A percentile compares a stretch with the other conserved stretches of the same genome.
Conservation (phyloP, 345 rosid species). For the Turnera subulata region DNA sequence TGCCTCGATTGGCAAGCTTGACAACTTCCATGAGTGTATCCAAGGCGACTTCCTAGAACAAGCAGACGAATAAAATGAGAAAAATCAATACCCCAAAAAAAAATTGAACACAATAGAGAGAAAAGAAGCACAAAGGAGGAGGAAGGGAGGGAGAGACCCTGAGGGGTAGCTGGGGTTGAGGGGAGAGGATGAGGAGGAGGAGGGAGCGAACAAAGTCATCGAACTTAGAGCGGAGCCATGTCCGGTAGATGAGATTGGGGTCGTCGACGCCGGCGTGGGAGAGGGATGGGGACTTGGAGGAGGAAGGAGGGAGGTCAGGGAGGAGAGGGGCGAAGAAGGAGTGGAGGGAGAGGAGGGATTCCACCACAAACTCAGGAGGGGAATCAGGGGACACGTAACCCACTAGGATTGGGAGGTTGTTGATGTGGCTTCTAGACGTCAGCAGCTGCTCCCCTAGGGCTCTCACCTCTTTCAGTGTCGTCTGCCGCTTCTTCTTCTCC, state of each 20-base stretch:
- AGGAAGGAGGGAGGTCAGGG: conserved; percentile 62
- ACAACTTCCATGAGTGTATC: conserved; percentile 82
- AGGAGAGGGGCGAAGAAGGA: conserved; percentile 83
- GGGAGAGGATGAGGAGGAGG: conserved; percentile 40
- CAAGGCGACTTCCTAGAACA: conserved; percentile 63
- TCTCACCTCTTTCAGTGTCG: conserved; percentile 56
- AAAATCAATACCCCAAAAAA: too few relatives aligned
- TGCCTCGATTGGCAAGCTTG: conserved; percentile 62
- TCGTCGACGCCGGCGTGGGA: conserved; percentile 7
- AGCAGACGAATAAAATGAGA: background rate
- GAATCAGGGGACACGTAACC: conserved; percentile 50
- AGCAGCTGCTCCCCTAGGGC: conserved; percentile 61
- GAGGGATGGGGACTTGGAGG: conserved; percentile 6
- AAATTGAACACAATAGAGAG: background rate
- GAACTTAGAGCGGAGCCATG: conserved; percentile 83
- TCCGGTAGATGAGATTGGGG: conserved; percentile 51
- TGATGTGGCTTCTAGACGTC: conserved; percentile 67
- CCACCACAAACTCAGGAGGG: conserved; percentile 63
- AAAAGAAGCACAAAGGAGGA: background rate
- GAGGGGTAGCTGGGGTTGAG: conserved; percentile 47
- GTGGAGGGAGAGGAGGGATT: conserved; percentile 85
- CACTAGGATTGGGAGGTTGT: conserved; percentile 78
- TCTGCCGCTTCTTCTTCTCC: background rate
- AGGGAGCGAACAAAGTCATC: conserved; percentile 61
- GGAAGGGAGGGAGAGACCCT: conserved; percentile 33